Percentiles rank a stretch among this genome's conserved stretches.
phyloP scores from a whole-genome alignment of 2,329 filamentous ascomycete species.

The Gyromitra esculenta region DNA sequence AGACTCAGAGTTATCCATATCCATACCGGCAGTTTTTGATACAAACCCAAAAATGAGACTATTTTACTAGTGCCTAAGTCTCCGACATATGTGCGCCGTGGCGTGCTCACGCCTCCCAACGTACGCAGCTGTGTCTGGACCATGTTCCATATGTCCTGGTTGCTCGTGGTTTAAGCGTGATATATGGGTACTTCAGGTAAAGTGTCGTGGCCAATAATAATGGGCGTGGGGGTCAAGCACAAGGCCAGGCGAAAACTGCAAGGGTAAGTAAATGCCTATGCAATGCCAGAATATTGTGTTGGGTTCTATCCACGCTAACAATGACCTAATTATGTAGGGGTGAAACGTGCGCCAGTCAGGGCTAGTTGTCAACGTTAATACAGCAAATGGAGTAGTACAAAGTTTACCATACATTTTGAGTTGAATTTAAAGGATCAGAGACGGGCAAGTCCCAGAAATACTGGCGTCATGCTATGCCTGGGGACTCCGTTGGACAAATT shows the following conservation, averaged over 20 bases:
- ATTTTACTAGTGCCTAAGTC: not conserved
- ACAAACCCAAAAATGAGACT: not conserved
- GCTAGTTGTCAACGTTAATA: too few relatives aligned
- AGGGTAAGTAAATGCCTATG: too few relatives aligned
- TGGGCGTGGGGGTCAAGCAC: constrained; percentile 13
- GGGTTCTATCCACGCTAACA: too few relatives aligned
- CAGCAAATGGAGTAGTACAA: too few relatives aligned
- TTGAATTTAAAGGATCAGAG: too few relatives aligned
- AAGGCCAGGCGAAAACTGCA: not conserved
- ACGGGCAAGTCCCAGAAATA: too few relatives aligned
- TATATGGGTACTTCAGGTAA: constrained; percentile 1
- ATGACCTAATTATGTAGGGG: too few relatives aligned
- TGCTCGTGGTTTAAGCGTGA: constrained; percentile 7
- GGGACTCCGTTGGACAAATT: too few relatives aligned
- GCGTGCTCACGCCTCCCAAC: not conserved
- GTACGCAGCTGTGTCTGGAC: not conserved
- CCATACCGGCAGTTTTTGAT: constrained; percentile 2
- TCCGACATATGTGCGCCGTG: not conserved
- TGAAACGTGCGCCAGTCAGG: too few relatives aligned
- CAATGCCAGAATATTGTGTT: too few relatives aligned
- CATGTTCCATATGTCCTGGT: not conserved
- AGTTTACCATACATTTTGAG: too few relatives aligned
- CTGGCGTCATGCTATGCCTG: too few relatives aligned
- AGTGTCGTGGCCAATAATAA: constrained; percentile 20
- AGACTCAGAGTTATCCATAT: not conserved